Conservation (phyloP, 805 yeast genomes). For the Candida argentea region DNA sequence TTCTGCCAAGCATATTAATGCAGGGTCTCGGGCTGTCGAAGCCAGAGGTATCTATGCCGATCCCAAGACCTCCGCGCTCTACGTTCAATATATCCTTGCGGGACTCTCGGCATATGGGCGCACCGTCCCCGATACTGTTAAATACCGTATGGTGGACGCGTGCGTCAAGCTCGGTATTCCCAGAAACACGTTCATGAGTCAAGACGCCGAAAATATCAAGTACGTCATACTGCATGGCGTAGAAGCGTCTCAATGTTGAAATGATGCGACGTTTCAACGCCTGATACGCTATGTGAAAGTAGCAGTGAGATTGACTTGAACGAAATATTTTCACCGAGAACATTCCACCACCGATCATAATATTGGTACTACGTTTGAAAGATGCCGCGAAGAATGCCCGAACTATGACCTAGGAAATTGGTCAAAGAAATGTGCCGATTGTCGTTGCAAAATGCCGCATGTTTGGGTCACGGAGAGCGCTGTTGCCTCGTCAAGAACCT, state of each 20-base stretch:
- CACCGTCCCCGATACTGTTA: slow-evolving; percentile 27
- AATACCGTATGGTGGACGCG: slow-evolving; percentile 24
- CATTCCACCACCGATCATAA: background rate
- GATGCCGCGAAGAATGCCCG: too few relatives aligned
- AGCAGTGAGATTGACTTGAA: too few relatives aligned
- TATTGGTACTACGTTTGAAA: background rate
- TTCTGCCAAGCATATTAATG: background rate
- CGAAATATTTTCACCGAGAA: slow-evolving; percentile 1
- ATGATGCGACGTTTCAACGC: slow-evolving; percentile 1
- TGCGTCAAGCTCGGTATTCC: slow-evolving; percentile 21
- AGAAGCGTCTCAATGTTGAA: slow-evolving; percentile 1
- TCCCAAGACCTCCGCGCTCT: slow-evolving; percentile 11
- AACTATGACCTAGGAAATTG: too few relatives aligned
- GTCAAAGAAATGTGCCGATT: too few relatives aligned
- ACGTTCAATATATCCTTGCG: slow-evolving; percentile 20
- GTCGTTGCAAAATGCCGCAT: too few relatives aligned
- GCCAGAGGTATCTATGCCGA: too few relatives aligned
- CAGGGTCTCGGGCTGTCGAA: slow-evolving; percentile 2
- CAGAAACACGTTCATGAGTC: slow-evolving; percentile 8
- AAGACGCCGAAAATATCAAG: slow-evolving; percentile 17
- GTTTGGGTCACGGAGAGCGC: too few relatives aligned
- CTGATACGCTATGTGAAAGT: too few relatives aligned
- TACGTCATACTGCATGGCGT: slow-evolving; percentile 16
- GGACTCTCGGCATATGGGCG: slow-evolving; percentile 32
- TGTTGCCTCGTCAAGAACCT: too few relatives aligned